These are phyloP conservation scores for Wallacemonas sp. DNA, from an alignment of 208 protist species.

Conservation along the genomic window DNA sequence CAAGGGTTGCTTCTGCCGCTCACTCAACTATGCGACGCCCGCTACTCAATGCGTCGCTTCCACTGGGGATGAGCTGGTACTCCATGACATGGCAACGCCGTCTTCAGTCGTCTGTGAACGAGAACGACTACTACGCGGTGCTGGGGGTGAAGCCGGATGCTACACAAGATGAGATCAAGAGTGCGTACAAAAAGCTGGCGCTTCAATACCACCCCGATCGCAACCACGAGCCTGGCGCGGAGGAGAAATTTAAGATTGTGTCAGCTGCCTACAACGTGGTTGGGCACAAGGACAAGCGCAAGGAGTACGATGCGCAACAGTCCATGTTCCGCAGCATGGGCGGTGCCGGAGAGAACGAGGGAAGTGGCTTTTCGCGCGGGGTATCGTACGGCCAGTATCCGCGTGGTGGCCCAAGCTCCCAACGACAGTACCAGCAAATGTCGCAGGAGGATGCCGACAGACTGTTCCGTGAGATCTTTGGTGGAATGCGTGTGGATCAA, in stretches of 20 bases:
- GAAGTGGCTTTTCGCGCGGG: constrained; percentile 21
- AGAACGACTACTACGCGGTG: constrained; percentile 71
- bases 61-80: neutral
- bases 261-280: constrained; percentile 86
- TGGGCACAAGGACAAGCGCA: constrained; percentile 68
- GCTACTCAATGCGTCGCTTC: neutral
- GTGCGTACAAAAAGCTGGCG: constrained; percentile 88
- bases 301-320: constrained; percentile 77
- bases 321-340: constrained; percentile 27
- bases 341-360: constrained; percentile 15
- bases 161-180: constrained; percentile 89
- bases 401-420: constrained; percentile 12
- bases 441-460: constrained; percentile 85
- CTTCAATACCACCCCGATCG: constrained; percentile 91
- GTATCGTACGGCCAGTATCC: constrained; percentile 16
- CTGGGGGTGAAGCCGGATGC: constrained; percentile 76
- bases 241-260: constrained; percentile 89
- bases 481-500: constrained; percentile 82
- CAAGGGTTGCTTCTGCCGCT: too few species aligned
- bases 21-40: neutral
- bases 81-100: constrained; percentile 11
- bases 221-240: constrained; percentile 75
- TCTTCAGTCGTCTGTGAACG: constrained; percentile 14
- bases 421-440: constrained; percentile 71
- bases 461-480: constrained; percentile 87